phyloP scores from a whole-genome alignment of 1,284 basidiomycete genomes.

The Marasmius sp. region DNA sequence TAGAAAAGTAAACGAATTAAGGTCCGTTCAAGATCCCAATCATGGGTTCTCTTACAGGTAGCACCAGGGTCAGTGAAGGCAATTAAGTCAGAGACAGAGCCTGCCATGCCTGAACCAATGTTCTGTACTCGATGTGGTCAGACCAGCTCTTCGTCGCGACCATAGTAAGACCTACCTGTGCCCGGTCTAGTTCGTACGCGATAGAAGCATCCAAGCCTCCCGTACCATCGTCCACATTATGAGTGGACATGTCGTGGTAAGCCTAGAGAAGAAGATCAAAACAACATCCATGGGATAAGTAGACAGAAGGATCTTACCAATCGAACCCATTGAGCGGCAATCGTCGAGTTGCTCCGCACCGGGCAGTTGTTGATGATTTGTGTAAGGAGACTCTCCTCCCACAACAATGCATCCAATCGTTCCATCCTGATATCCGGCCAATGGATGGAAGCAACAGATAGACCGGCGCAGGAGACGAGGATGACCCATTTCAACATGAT shows the following conservation, averaged over 20 bases:
- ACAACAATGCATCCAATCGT: no score
- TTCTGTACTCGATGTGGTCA: conserved; percentile 23
- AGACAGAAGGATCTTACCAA: neutral
- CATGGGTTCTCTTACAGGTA: neutral
- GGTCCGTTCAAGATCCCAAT: no score
- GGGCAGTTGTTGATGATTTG: neutral
- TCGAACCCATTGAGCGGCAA: neutral
- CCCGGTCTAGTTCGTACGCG: conserved; percentile 31
- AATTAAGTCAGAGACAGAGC: conserved; percentile 39
- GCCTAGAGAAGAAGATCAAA: conserved; percentile 21
- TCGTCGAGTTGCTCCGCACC: neutral
- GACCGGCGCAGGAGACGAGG: no score
- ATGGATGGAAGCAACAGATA: no score
- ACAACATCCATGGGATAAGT: neutral
- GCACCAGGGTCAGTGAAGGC: conserved; percentile 28
- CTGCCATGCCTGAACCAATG: conserved; percentile 36
- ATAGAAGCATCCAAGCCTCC: conserved; percentile 37
- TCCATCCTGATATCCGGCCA: no score
- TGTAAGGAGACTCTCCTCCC: no score
- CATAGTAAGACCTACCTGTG: conserved; percentile 24
- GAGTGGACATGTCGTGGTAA: conserved; percentile 41
- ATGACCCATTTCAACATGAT: no score
- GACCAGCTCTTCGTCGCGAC: neutral
- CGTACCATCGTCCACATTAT: conserved; percentile 32
- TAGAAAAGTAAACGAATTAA: conserved; percentile 3